These are phyloP conservation scores for Penicillium sp. DNA, from an alignment of 2,329 filamentous ascomycete species.

Conservation along the genomic window DNA sequence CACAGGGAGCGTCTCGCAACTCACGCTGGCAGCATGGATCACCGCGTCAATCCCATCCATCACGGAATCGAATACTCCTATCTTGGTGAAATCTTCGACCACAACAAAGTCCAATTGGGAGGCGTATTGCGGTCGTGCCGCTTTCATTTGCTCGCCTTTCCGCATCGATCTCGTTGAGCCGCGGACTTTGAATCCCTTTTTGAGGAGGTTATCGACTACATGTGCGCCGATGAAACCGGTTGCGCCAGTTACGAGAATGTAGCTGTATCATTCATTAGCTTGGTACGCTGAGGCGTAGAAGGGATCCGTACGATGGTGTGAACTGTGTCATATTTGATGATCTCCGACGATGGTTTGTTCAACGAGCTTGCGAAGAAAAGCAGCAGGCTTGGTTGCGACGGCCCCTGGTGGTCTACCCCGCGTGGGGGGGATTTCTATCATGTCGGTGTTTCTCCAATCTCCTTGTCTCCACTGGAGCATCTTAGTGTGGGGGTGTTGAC, in stretches of 20 bases:
- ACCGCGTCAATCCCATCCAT: constrained; percentile 50
- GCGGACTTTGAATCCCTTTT: constrained; percentile 27
- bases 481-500: no score
- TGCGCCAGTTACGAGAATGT: constrained; percentile 32
- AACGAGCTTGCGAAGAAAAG: no score
- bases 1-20: constrained; percentile 16
- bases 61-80: constrained; percentile 41
- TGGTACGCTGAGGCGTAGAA: neutral
- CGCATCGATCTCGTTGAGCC: constrained; percentile 26
- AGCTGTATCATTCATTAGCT: constrained; percentile 1
- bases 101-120: constrained; percentile 48
- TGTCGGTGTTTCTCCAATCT: no score
- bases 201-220: constrained; percentile 31
- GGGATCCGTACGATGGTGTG: neutral
- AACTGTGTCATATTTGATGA: no score
- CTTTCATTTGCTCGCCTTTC: constrained; percentile 40
- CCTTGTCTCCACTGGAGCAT: no score
- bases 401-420: no score
- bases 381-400: no score
- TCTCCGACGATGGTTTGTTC: no score
- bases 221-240: constrained; percentile 36
- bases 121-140: constrained; percentile 41
- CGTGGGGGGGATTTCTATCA: no score
- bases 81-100: constrained; percentile 48
- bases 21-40: constrained; percentile 52